Evolutionary conservation across 2,329 filamentous ascomycete species (phyloP), one percentile per base, ranked within the genome.

Genomic region (Chlorencoelia australis): DNA sequence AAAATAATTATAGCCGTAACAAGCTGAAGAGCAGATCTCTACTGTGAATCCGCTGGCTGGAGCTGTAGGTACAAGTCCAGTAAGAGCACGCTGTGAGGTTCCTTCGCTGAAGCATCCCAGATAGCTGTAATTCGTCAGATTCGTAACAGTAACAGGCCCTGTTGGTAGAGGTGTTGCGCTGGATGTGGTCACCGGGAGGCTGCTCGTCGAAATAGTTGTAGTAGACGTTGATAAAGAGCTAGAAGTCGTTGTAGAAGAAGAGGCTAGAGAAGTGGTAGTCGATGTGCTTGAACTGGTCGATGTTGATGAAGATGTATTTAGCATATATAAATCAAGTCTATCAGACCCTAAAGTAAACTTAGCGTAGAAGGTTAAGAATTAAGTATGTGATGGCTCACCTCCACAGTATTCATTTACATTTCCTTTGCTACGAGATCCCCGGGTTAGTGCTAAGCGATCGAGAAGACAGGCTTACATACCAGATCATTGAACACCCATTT

Each of bases 81-180:
- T 39, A 5, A 73, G 57, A 4, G 69, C 67, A 10, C 69, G 62
- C 5, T 43, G 50, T 15, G 53, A 58, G n/a, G 56, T 57, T 5
- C 59, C 62, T 42, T 71, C 68, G 13, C 60, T 65, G 55, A 63
- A 64, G 52, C 68, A 73, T 34, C 61, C 62, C 16, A 65, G 54
- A 35, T 66, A 55, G 8, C 46, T 53, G 42, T 70, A 71, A 7
- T 59, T 60, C 4, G 63, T 63, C 3, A 71, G 50, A 1, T 50
- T 54, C 4, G 55, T 47, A 27, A 62, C 61, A 39, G 41, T 46
- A 66, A 40, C 61, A 57, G 37, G 64, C 62, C 50, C 72, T 74
- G 31, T 18, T 10, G 19, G 27, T 13, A 20, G 15, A 16, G 34
- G 15, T 7, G 17, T 24, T 10, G 10, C 19, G 13, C 10, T 25